Evolutionary conservation across 495 filamentous ascomycete genomes (phyloP).

Genomic region (Neurospora sp.): DNA sequence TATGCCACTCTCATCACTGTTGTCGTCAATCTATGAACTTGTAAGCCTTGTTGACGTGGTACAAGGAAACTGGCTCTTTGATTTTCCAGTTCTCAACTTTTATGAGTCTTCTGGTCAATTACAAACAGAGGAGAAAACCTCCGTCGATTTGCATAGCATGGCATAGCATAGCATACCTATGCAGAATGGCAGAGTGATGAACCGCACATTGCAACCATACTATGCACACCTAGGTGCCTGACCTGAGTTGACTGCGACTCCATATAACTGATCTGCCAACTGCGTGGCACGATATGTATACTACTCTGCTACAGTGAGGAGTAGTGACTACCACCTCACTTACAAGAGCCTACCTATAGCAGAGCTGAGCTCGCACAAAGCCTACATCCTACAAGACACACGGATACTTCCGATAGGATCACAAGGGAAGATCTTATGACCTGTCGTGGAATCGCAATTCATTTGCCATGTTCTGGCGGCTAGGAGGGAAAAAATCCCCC

Average conservation of each 20-base stretch:
- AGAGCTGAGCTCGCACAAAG: too few relatives aligned
- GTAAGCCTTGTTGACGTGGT: neutral
- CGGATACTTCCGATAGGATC: neutral
- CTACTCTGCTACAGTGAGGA: neutral
- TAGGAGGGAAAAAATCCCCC: neutral
- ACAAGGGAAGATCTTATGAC: too few relatives aligned
- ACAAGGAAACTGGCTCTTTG: neutral
- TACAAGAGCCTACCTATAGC: too few relatives aligned
- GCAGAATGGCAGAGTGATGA: neutral
- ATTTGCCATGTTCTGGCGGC: neutral
- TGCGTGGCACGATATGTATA: neutral
- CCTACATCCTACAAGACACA: too few relatives aligned
- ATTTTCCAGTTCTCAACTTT: neutral
- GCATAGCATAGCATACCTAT: neutral
- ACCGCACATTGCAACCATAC: neutral
- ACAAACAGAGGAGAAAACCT: neutral
- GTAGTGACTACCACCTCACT: neutral
- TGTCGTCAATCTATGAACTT: neutral
- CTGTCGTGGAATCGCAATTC: too few relatives aligned
- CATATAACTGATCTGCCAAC: neutral
- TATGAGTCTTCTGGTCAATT: neutral
- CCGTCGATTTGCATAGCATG: neutral
- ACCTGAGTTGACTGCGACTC: neutral
- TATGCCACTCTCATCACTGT: neutral
- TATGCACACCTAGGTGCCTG: neutral